Percentiles rank a stretch among this genome's conserved stretches.
Conservation (phyloP, 805 yeast genomes). For the Cyberlindnera saturnus region DNA sequence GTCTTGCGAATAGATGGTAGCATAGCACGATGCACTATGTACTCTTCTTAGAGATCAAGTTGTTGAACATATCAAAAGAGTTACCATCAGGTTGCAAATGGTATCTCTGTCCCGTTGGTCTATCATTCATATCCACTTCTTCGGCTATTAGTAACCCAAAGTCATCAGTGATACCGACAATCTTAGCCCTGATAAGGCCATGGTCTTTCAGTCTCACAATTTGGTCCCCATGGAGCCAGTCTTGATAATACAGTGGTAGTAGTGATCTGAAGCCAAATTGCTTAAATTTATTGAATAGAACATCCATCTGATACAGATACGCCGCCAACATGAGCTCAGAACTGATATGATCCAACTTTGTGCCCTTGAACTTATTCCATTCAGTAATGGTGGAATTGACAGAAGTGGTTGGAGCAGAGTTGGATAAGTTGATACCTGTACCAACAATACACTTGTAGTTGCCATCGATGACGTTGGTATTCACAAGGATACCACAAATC, state of each 20-base stretch:
- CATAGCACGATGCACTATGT: too few relatives aligned
- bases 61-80: slow-evolving; percentile 91
- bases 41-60: slow-evolving; percentile 62
- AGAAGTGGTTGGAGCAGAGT: slow-evolving; percentile 90
- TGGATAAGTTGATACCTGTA: slow-evolving; percentile 78
- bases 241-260: slow-evolving; percentile 62
- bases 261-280: slow-evolving; percentile 63
- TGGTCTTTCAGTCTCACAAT: slow-evolving; percentile 59
- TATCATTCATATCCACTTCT: slow-evolving; percentile 45
- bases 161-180: slow-evolving; percentile 77
- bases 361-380: slow-evolving; percentile 47
- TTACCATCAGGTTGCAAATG: slow-evolving; percentile 96
- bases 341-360: slow-evolving; percentile 21
- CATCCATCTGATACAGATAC: slow-evolving; percentile 59
- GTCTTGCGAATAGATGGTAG: too few relatives aligned
- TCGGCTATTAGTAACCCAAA: slow-evolving; percentile 79
- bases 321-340: slow-evolving; percentile 58
- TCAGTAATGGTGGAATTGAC: slow-evolving; percentile 61
- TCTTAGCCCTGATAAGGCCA: slow-evolving; percentile 48
- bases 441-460: slow-evolving; percentile 72
- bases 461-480: slow-evolving; percentile 59
- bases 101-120: slow-evolving; percentile 46
- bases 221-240: slow-evolving; percentile 84
- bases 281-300: slow-evolving; percentile 52
- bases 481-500: slow-evolving; percentile 79